These are phyloP conservation scores for Diversispora eburnea DNA, from an alignment of 192 early-diverging fungal genomes.

Conservation along the genomic window DNA sequence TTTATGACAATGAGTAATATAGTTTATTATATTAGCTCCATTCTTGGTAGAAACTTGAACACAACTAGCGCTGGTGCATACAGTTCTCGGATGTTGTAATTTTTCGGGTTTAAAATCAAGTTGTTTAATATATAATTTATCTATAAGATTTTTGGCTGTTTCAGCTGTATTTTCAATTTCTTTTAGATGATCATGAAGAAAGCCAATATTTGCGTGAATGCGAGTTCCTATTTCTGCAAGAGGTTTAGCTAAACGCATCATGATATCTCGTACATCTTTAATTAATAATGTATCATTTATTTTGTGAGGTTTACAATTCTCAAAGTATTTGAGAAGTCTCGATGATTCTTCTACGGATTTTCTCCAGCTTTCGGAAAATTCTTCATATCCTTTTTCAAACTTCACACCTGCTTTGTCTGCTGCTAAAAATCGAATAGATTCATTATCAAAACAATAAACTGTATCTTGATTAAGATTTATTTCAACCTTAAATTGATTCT, in stretches of 20 bases:
- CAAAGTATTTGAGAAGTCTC: slow-evolving; percentile 28
- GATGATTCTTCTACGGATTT: slow-evolving; percentile 28
- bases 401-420: slow-evolving; percentile 26
- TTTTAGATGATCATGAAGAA: slow-evolving; percentile 19
- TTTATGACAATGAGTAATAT: slow-evolving; percentile 31
- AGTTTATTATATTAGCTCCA: slow-evolving; percentile 20
- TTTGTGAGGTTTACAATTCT: slow-evolving; percentile 22
- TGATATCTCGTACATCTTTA: slow-evolving; percentile 28
- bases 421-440: slow-evolving; percentile 33
- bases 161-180: slow-evolving; percentile 28
- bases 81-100: slow-evolving; percentile 24
- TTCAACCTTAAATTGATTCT: slow-evolving; percentile 6
- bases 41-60: background rate
- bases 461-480: slow-evolving; percentile 21
- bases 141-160: slow-evolving; percentile 26
- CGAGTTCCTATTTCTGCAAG: slow-evolving; percentile 28
- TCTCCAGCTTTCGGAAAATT: slow-evolving; percentile 32
- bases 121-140: slow-evolving; percentile 22
- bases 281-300: slow-evolving; percentile 34
- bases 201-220: slow-evolving; percentile 25
- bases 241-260: slow-evolving; percentile 24
- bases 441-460: slow-evolving; percentile 36
- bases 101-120: slow-evolving; percentile 24
- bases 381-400: slow-evolving; percentile 19
- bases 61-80: slow-evolving; percentile 29